A percentile compares a stretch with the other conserved stretches of the same genome.
Evolutionary conservation across 2,329 filamentous ascomycete genomes (phyloP).

Genomic region (Thielaviopsis populi): DNA sequence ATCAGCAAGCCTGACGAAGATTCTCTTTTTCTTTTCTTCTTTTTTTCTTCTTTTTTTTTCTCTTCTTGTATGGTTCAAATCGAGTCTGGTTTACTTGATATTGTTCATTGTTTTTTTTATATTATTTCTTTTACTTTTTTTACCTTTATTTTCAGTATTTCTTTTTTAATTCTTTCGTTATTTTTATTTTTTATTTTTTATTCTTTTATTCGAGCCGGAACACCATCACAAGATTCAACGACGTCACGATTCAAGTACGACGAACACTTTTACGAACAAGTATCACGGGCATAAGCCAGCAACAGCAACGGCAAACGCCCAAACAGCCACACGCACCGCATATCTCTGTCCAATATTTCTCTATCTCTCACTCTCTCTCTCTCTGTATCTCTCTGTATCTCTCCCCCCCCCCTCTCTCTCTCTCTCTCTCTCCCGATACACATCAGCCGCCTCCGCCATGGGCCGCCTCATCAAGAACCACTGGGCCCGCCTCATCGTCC

Average conservation of each 20-base stretch:
- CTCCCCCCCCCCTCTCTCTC: neutral
- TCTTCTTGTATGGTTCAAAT: constrained; percentile 13
- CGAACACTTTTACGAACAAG: neutral
- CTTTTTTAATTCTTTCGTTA: constrained; percentile 1
- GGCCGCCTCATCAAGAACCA: constrained; percentile 99
- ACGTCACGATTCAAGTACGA: neutral
- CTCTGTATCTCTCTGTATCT: neutral
- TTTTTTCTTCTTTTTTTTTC: constrained; percentile 19
- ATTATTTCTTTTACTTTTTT: constrained; percentile 3
- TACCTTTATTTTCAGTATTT: constrained; percentile 13
- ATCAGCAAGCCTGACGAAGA: constrained; percentile 35
- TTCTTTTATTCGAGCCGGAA: neutral
- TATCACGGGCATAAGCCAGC: neutral
- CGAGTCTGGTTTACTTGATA: constrained; percentile 17
- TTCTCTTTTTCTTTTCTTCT: constrained; percentile 18
- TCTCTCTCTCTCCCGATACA: neutral
- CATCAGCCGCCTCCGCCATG: constrained; percentile 39
- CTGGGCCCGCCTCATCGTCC: constrained; percentile 85
- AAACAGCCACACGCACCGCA: neutral
- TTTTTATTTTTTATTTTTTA: neutral
- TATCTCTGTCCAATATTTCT: neutral
- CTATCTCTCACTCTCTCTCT: neutral
- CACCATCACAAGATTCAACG: constrained; percentile 13
- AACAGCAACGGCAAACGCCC: too few relatives aligned
- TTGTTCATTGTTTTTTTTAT: constrained; percentile 16